These are phyloP conservation scores for Fusarium sp. DNA, from an alignment of 2,329 filamentous ascomycete species.

Conservation along the genomic window DNA sequence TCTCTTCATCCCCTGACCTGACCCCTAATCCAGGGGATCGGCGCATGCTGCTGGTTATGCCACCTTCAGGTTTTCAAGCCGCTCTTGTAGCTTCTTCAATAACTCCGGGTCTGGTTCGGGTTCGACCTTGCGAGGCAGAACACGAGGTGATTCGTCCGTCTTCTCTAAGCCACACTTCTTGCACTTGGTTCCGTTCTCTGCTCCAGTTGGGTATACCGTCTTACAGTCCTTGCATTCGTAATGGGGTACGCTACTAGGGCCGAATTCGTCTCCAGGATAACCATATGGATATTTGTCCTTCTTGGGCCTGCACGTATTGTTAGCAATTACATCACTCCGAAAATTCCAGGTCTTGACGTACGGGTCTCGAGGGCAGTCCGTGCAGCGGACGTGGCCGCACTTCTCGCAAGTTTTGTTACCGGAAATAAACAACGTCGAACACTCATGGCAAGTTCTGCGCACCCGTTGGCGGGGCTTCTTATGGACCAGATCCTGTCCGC, in stretches of 20 bases:
- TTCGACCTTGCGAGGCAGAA: slow-evolving; percentile 69
- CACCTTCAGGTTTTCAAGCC: slow-evolving; percentile 58
- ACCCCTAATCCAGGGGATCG: neutral
- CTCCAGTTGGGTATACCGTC: slow-evolving; percentile 63
- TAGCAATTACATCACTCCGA: slow-evolving; percentile 18
- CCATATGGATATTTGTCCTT: slow-evolving; percentile 75
- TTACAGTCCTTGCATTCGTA: slow-evolving; percentile 73
- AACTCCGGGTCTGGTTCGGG: slow-evolving; percentile 71
- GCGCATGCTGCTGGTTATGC: slow-evolving; percentile 30
- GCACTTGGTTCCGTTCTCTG: slow-evolving; percentile 66
- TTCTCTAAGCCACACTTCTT: slow-evolving; percentile 69
- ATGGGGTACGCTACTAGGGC: slow-evolving; percentile 60
- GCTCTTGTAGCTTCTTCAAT: slow-evolving; percentile 66
- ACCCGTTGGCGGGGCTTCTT: slow-evolving; percentile 79
- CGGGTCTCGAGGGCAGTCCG: slow-evolving; percentile 83
- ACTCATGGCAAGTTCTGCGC: slow-evolving; percentile 80
- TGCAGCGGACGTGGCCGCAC: slow-evolving; percentile 81
- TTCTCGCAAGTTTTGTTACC: slow-evolving; percentile 71
- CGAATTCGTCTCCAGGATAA: slow-evolving; percentile 74
- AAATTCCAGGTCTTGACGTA: slow-evolving; percentile 58
- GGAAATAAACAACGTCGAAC: slow-evolving; percentile 69
- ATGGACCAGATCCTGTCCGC: slow-evolving; percentile 77
- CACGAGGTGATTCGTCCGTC: slow-evolving; percentile 68
- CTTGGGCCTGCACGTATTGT: slow-evolving; percentile 62
- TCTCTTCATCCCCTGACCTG: slow-evolving; percentile 32